Evolutionary conservation across 805 yeast species (phyloP).

Genomic region (Spathaspora arborariae): DNA sequence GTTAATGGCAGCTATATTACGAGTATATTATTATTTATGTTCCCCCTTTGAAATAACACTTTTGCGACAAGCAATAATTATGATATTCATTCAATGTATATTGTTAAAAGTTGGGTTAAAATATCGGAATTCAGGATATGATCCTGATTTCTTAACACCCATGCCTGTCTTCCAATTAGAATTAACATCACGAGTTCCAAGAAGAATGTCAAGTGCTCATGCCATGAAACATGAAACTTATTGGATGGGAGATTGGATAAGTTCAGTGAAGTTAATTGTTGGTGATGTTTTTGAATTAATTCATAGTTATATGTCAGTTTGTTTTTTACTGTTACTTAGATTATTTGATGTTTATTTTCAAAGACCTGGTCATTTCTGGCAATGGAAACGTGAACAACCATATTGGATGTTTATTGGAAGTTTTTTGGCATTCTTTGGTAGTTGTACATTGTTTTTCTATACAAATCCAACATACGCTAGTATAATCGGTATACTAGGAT

Average conservation of each 20-base stretch:
- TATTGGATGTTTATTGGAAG: slow-evolving; percentile 62
- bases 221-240: slow-evolving; percentile 15
- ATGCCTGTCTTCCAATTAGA: slow-evolving; percentile 27
- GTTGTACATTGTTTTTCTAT: slow-evolving; percentile 39
- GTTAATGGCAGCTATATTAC: slow-evolving; percentile 69
- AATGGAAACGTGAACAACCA: slow-evolving; percentile 60
- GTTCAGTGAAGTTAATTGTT: background rate
- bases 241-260: slow-evolving; percentile 5
- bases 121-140: slow-evolving; percentile 43
- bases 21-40: slow-evolving; percentile 74
- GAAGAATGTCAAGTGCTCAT: slow-evolving; percentile 12
- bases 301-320: background rate
- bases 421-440: slow-evolving; percentile 40
- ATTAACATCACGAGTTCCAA: slow-evolving; percentile 19
- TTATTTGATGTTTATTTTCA: slow-evolving; percentile 64
- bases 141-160: slow-evolving; percentile 28
- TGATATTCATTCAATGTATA: slow-evolving; percentile 74
- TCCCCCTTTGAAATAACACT: slow-evolving; percentile 80
- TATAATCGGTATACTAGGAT: slow-evolving; percentile 56
- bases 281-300: slow-evolving; percentile 7
- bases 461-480: slow-evolving; percentile 39
- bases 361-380: slow-evolving; percentile 76
- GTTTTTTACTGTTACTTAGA: slow-evolving; percentile 36
- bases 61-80: slow-evolving; percentile 74
- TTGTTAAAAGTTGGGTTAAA: slow-evolving; percentile 60